Base-by-base conservation (phyloP, 148 eudicot genomes). In the Cornus suecica region DNA sequence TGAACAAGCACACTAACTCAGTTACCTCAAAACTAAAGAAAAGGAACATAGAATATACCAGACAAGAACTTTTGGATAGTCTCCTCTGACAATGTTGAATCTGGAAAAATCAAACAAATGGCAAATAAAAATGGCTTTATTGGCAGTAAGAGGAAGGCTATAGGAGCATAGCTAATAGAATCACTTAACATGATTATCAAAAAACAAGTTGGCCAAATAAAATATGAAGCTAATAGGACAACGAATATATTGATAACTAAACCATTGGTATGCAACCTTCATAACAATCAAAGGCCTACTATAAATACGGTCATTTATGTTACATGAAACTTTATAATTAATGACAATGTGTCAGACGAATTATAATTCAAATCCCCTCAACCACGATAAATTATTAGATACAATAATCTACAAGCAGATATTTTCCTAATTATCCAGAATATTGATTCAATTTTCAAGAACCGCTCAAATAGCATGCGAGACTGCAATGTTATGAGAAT, bases 51-150 rank as follows among this genome's bases (percentile, higher is more conserved):
- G 29, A 68, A 65, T 81, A 74, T 84, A 91, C 98, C 97, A 69
- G 94, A 87, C 41, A 95, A 71, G 80, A 88, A 85, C 80, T 93
- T 95, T 60, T 91, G 89, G 80, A 95, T 78, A 45, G 91, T 89
- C 73, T 91, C 93, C 86, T 92, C 92, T 4, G 97, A 90, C 74
- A 95, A 87, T 69, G 78, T 77, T 80, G 90, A 79, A 78, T 83
- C 93, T 80, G 90, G 26, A 69, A 70, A 67, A 73, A 37, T 65
- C 42, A 74, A 65, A 80, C 51, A 76, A 71, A 54, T 37, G 42
- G 9, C 0, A 6, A 5, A 69, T n/a, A 20, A 27, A 74, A 51
- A 13, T 30, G 28, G n/a, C 71, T 66, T 14, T 69, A 77, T 30
- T 24, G 28, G 14, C 48, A 9, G 64, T 11, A 70, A 62, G 15